phyloP scores from a whole-genome alignment of 2,329 filamentous ascomycete genomes.

The Aureobasidium vineae region DNA sequence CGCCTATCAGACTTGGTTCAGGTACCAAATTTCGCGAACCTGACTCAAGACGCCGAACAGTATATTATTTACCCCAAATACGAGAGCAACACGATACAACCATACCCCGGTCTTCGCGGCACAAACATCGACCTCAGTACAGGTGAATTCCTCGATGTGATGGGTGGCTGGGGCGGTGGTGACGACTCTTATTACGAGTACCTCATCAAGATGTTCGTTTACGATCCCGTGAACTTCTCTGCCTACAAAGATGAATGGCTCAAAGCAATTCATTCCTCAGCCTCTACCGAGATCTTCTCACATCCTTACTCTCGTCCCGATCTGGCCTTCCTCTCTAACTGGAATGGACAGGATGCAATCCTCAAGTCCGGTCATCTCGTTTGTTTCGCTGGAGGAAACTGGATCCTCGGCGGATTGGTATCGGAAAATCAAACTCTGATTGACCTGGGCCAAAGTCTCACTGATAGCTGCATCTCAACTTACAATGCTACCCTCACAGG shows the following conservation, averaged over 20 bases:
- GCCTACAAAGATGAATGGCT: conserved; percentile 71
- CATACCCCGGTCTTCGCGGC: conserved; percentile 75
- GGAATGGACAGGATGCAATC: conserved; percentile 45
- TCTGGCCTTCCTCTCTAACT: conserved; percentile 68
- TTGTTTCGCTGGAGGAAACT: conserved; percentile 82
- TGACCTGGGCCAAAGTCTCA: conserved; percentile 69
- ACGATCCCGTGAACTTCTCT: conserved; percentile 64
- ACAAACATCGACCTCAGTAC: conserved; percentile 62
- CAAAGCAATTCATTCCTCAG: conserved; percentile 70
- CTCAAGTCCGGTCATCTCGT: conserved; percentile 56
- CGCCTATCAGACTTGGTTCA: conserved; percentile 73
- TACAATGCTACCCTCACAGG: conserved; percentile 66
- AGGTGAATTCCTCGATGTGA: conserved; percentile 64
- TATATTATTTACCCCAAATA: conserved; percentile 63
- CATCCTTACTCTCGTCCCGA: conserved; percentile 66
- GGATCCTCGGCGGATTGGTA: conserved; percentile 75
- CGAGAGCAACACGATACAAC: conserved; percentile 51
- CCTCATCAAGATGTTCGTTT: conserved; percentile 86
- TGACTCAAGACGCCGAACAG: conserved; percentile 66
- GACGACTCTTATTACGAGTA: conserved; percentile 86
- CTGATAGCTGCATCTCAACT: conserved; percentile 70
- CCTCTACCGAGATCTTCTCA: conserved; percentile 63
- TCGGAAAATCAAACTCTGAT: conserved; percentile 65
- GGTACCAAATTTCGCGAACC: conserved; percentile 61
- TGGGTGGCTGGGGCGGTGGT: conserved; percentile 74